Evolutionary conservation across 352 stramenopile species (phyloP).

Genomic region (Pythium monospermum): DNA sequence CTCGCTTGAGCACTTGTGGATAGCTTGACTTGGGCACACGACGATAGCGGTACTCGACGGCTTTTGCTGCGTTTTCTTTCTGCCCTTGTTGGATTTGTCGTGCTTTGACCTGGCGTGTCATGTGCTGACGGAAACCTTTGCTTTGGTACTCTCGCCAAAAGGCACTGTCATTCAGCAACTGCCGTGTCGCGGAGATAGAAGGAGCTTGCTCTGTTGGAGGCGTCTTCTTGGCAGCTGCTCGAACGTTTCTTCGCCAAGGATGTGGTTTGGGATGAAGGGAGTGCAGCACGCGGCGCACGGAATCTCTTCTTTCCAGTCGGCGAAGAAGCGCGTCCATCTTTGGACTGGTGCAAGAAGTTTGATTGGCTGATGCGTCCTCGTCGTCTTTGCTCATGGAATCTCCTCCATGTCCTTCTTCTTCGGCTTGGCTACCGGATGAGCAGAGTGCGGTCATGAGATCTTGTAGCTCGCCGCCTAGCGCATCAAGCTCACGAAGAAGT

Average conservation of each 20-base stretch:
- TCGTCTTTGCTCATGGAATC: background rate
- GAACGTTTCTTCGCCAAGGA: background rate
- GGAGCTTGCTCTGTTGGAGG: background rate
- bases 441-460: slow-evolving; percentile 4
- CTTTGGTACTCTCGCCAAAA: slow-evolving; percentile 48
- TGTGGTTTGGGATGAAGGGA: background rate
- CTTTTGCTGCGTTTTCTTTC: slow-evolving; percentile 13
- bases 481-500: slow-evolving; percentile 5
- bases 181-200: slow-evolving; percentile 4
- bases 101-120: slow-evolving; percentile 45
- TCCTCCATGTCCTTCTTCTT: background rate
- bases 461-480: slow-evolving; percentile 7
- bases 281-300: background rate
- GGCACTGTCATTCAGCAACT: slow-evolving; percentile 12
- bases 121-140: slow-evolving; percentile 52
- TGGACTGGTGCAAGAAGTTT: slow-evolving; percentile 3
- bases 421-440: background rate
- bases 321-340: slow-evolving; percentile 11
- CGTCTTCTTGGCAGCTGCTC: too few relatives aligned
- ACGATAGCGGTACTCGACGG: slow-evolving; percentile 19
- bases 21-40: slow-evolving; percentile 4
- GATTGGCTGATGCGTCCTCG: background rate
- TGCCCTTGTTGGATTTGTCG: slow-evolving; percentile 24
- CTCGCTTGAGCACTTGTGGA: background rate
- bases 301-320: background rate